Percentiles rank a stretch among this genome's conserved stretches.
phyloP scores from a whole-genome alignment of 2,329 filamentous ascomycete genomes.

The Microcyclospora pomicola region DNA sequence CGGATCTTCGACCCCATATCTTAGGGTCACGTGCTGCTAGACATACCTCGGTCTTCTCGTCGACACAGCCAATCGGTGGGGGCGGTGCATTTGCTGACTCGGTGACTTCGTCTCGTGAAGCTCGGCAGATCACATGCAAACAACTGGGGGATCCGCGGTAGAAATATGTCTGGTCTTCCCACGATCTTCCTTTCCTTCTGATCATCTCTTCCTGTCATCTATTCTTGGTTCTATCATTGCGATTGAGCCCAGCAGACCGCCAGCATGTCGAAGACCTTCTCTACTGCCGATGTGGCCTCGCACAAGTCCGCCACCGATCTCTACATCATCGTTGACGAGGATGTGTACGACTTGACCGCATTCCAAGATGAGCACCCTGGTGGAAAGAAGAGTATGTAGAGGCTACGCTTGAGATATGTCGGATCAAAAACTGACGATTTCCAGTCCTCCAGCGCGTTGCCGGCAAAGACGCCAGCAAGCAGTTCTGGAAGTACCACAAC shows the following conservation, averaged over 20 bases:
- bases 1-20: too few relatives aligned
- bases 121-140: too few relatives aligned
- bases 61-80: too few relatives aligned
- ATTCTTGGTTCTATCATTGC: background rate
- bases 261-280: slow-evolving; percentile 79
- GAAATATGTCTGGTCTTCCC: too few relatives aligned
- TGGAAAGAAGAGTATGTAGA: slow-evolving; percentile 47
- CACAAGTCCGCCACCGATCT: slow-evolving; percentile 80
- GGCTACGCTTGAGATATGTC: background rate
- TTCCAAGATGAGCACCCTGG: slow-evolving; percentile 39
- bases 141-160: too few relatives aligned
- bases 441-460: slow-evolving; percentile 50
- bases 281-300: slow-evolving; percentile 69
- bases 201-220: background rate
- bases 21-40: too few relatives aligned
- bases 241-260: background rate
- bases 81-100: too few relatives aligned
- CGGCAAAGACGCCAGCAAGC: slow-evolving; percentile 54
- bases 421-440: background rate
- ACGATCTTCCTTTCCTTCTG: too few relatives aligned
- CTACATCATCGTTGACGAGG: slow-evolving; percentile 84
- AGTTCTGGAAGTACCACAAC: slow-evolving; percentile 63
- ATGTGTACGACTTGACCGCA: slow-evolving; percentile 86
- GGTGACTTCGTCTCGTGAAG: too few relatives aligned
- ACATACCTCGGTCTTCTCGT: too few relatives aligned